phyloP scores from a whole-genome alignment of 2,329 filamentous ascomycete species.

The Fusarium zealandicum region DNA sequence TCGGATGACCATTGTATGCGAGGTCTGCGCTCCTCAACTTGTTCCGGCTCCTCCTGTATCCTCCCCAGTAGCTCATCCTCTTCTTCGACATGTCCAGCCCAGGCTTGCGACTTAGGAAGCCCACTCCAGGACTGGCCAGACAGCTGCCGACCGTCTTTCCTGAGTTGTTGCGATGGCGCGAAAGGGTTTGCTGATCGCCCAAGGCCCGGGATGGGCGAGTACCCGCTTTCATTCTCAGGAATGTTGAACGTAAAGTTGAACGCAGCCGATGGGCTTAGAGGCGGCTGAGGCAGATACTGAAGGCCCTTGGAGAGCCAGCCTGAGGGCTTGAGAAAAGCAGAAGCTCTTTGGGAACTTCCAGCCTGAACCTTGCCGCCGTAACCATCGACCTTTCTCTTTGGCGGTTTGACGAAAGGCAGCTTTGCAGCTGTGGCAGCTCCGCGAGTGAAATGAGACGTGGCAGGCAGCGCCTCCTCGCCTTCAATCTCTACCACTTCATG shows the following conservation, averaged over 20 bases:
- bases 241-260: not conserved
- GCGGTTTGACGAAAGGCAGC: not conserved
- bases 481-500: not conserved
- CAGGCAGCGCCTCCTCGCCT: not conserved
- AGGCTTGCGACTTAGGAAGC: no score
- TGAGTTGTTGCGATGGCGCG: no score
- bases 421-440: not conserved
- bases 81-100: no score
- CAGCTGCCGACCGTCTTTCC: no score
- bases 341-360: not conserved
- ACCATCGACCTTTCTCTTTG: not conserved
- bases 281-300: not conserved
- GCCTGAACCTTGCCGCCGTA: not conserved
- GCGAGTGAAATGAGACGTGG: not conserved
- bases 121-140: no score
- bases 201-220: no score
- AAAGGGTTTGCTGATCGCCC: no score
- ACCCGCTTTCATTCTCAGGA: not conserved
- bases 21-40: not conserved
- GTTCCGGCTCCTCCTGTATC: no score
- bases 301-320: no score
- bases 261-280: no score
- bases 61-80: no score
- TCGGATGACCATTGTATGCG: not conserved
- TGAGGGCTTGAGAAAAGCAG: not conserved